phyloP scores from a whole-genome alignment of 83 land plant genomes.

The Diphasiastrum complanatum region DNA sequence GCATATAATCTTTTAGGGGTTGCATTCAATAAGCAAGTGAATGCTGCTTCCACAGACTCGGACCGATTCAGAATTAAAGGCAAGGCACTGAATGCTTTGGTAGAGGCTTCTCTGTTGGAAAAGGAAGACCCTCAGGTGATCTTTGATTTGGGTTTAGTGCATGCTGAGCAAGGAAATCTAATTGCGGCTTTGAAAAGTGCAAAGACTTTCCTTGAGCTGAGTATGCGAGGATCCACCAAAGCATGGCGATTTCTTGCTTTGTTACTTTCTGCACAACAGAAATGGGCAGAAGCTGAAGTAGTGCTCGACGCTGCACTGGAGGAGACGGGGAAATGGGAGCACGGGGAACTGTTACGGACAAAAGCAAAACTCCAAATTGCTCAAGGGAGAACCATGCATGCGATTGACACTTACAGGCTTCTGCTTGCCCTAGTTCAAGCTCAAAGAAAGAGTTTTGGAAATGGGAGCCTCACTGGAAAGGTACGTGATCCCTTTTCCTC shows the following conservation, averaged over 20 bases:
- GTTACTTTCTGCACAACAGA: conserved; percentile 63
- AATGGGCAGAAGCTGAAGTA: conserved; percentile 63
- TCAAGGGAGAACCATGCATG: conserved; percentile 51
- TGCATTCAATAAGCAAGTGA: conserved; percentile 50
- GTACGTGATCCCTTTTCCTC: conserved; percentile 19
- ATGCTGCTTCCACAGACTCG: conserved; percentile 40
- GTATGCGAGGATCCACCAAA: conserved; percentile 52
- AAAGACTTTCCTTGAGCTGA: conserved; percentile 49
- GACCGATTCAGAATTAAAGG: conserved; percentile 37
- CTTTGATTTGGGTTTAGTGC: conserved; percentile 55
- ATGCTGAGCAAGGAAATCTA: conserved; percentile 87
- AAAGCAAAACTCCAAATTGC: conserved; percentile 84
- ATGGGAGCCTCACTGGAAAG: conserved; percentile 31
- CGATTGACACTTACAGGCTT: conserved; percentile 61
- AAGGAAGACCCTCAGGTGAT: conserved; percentile 42
- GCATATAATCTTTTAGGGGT: conserved; percentile 57
- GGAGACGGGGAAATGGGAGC: conserved; percentile 83
- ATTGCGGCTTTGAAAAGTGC: conserved; percentile 66
- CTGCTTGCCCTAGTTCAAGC: conserved; percentile 77
- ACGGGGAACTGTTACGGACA: conserved; percentile 57
- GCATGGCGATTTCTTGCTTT: conserved; percentile 76
- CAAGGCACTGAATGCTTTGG: conserved; percentile 51
- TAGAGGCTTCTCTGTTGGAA: conserved; percentile 38
- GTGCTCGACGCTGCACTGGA: conserved; percentile 74
- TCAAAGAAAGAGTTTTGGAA: conserved; percentile 47